phyloP scores from a whole-genome alignment of 2,329 filamentous ascomycete species.

The Ambrosiella beaveri region DNA sequence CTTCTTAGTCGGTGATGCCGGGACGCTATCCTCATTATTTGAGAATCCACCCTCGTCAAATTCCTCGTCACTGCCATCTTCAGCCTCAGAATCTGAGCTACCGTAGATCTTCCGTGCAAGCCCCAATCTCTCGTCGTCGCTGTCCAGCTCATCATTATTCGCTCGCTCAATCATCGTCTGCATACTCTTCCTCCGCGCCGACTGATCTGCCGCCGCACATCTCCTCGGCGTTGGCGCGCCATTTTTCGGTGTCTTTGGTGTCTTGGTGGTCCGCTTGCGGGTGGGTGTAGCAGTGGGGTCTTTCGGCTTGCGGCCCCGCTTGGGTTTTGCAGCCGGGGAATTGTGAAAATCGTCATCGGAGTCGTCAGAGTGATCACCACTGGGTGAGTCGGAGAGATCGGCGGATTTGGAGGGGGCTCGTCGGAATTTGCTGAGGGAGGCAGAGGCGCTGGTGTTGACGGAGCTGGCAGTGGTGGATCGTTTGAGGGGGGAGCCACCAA shows the following conservation, averaged over 20 bases:
- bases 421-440: conserved; percentile 6
- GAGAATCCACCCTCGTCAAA: conserved; percentile 23
- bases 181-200: conserved; percentile 72
- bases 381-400: conserved; percentile 5
- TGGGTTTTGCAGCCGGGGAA: conserved; percentile 4
- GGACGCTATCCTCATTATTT: conserved; percentile 12
- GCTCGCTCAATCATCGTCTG: conserved; percentile 57
- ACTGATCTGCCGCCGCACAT: conserved; percentile 59
- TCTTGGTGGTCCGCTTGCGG: conserved; percentile 21
- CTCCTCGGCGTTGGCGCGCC: conserved; percentile 41
- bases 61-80: conserved; percentile 25
- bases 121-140: conserved; percentile 54
- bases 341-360: conserved; percentile 5
- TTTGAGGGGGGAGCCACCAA: conserved; percentile 15
- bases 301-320: neutral
- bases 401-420: neutral
- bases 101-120: conserved; percentile 53
- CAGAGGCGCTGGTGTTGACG: neutral
- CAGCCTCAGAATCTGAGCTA: conserved; percentile 15
- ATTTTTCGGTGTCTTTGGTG: conserved; percentile 17
- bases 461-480: neutral
- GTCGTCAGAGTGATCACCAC: conserved; percentile 5
- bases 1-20: conserved; percentile 29
- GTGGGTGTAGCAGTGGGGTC: conserved; percentile 18
- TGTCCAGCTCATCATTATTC: conserved; percentile 43